Conservation (phyloP, 1,139 yeast genomes). For the Suhomyces bokatorum region DNA sequence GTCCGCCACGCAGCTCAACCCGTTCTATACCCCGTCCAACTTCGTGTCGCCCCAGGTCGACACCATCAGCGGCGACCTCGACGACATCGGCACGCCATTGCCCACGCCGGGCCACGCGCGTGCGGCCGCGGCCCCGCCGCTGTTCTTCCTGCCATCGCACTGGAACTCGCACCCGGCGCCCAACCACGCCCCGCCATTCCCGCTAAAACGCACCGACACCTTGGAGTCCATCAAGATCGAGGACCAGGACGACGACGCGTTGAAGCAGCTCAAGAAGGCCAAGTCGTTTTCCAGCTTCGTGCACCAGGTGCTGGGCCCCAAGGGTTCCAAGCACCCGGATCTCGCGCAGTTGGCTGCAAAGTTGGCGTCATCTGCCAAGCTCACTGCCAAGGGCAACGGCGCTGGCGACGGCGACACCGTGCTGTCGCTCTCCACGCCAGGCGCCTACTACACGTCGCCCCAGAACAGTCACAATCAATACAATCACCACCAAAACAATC, state of each 20-base stretch:
- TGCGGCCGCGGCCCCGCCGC: constrained; percentile 2
- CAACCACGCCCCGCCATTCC: constrained; percentile 10
- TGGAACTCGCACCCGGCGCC: constrained; percentile 2
- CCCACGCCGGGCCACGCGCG: constrained; percentile 27
- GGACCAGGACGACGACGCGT: constrained; percentile 48
- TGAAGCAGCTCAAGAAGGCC: constrained; percentile 43
- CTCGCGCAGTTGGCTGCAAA: constrained; percentile 24
- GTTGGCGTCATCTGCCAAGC: constrained; percentile 15
- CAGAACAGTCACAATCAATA: no score
- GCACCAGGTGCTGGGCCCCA: background rate
- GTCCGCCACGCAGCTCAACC: constrained; percentile 33
- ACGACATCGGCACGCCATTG: constrained; percentile 36
- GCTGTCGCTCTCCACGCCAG: constrained; percentile 24
- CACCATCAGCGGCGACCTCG: constrained; percentile 25
- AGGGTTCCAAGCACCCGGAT: constrained; percentile 9
- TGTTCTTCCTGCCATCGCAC: constrained; percentile 6
- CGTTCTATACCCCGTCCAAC: constrained; percentile 47
- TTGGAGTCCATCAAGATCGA: constrained; percentile 39
- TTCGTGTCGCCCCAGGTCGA: constrained; percentile 43
- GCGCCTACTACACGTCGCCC: constrained; percentile 14
- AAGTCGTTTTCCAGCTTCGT: constrained; percentile 30
- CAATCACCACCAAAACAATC: background rate
- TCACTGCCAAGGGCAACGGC: constrained; percentile 16
- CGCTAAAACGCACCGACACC: constrained; percentile 19
- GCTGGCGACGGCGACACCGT: constrained; percentile 8